Conservation (phyloP, 495 filamentous ascomycete genomes). For the Penicillium ochrochloron region DNA sequence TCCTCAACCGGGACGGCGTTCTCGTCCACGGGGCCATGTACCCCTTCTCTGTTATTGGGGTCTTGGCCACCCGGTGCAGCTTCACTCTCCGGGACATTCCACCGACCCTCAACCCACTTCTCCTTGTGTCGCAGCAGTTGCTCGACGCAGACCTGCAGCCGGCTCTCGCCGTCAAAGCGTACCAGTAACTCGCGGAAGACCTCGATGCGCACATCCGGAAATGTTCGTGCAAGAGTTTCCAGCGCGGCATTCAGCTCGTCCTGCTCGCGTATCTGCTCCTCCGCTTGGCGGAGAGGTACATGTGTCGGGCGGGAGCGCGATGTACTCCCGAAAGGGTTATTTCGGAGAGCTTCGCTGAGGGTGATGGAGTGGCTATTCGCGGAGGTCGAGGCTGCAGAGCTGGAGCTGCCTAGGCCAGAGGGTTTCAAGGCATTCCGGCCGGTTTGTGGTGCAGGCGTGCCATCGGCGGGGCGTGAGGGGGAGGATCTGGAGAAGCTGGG, state of each 20-base stretch:
- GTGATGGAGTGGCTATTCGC: slow-evolving; percentile 40
- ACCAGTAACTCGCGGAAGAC: slow-evolving; percentile 91
- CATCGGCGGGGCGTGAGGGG: slow-evolving; percentile 37
- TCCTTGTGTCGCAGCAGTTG: slow-evolving; percentile 77
- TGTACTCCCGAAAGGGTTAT: slow-evolving; percentile 49
- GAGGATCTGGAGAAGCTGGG: slow-evolving; percentile 47
- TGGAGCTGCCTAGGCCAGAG: not conserved
- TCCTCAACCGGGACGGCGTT: slow-evolving; percentile 66
- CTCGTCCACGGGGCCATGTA: slow-evolving; percentile 16
- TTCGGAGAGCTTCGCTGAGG: slow-evolving; percentile 47
- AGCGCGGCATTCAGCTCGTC: slow-evolving; percentile 77
- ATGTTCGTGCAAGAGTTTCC: slow-evolving; percentile 71
- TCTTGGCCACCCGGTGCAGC: slow-evolving; percentile 22
- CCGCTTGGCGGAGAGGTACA: slow-evolving; percentile 21
- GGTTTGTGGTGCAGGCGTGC: slow-evolving; percentile 25
- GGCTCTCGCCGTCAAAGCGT: slow-evolving; percentile 79
- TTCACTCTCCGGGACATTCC: slow-evolving; percentile 54
- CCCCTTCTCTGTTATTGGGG: not conserved
- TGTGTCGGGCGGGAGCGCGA: slow-evolving; percentile 39
- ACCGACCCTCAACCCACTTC: slow-evolving; percentile 74
- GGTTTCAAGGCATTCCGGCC: slow-evolving; percentile 25
- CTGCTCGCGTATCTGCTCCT: slow-evolving; percentile 50
- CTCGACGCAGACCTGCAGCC: slow-evolving; percentile 84
- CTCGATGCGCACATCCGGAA: slow-evolving; percentile 85
- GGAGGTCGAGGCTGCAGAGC: slow-evolving; percentile 15